Evolutionary conservation across 495 filamentous ascomycete species (phyloP), one percentile per base, ranked within the genome.

Genomic region (Xylaria acuta): DNA sequence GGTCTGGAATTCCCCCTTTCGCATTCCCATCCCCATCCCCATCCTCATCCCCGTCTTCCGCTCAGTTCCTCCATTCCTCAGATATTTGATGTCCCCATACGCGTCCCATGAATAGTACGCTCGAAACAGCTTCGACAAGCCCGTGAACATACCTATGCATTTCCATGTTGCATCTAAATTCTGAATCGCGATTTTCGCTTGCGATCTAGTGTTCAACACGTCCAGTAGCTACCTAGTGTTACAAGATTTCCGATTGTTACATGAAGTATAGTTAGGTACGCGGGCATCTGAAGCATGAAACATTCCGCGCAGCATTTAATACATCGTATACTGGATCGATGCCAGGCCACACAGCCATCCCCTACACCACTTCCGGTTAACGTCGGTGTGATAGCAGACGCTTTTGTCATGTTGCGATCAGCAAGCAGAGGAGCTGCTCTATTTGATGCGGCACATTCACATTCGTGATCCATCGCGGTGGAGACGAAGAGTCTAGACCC

Each of bases 11-110:
- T 25, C 22, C n/a, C n/a, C 22, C 27, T 51, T 40, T 18, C 41
- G 22, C 69, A 40, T 54, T 47, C 11, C 34, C 49, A 41, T 68
- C n/a, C n/a, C n/a, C n/a, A n/a, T n/a, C n/a, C n/a, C n/a, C n/a
- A n/a, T n/a, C n/a, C n/a, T n/a, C n/a, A n/a, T n/a, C 20, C 1
- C 1, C 66, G 1, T 47, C 58, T 64, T 14, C 40, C 16, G 5
- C 41, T 22, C 56, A 45, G 16, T 18, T n/a, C 36, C 36, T 4
- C 8, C 36, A 14, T 32, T 71, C 72, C 65, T n/a, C 56, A 3
- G 6, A 38, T 14, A 22, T 60, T 11, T n/a, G 22, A 6, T 32
- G 53, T 32, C 9, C 22, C 20, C 9, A 12, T 56, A n/a, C n/a
- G n/a, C n/a, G 25, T 30, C 51, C 51, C 14, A 16, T 32, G 25